These are phyloP conservation scores for Entophlyctis helioformis DNA, from an alignment of 192 early-diverging fungal genomes.

Conservation along the genomic window DNA sequence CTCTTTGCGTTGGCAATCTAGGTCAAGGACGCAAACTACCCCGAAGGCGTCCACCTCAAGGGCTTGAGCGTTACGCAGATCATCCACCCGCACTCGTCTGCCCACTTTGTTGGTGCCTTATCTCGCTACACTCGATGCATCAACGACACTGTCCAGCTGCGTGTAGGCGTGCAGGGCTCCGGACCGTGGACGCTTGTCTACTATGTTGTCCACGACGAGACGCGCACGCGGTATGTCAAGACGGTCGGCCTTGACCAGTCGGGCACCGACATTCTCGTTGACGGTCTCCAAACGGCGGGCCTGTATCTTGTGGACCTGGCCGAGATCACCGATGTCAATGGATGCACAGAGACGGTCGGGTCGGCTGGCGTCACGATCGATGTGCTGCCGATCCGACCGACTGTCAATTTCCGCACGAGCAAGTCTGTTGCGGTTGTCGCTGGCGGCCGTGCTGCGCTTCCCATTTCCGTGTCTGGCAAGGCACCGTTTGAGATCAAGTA, in stretches of 20 bases:
- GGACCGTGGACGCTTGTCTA: conserved; percentile 34
- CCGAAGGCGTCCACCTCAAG: conserved; percentile 17
- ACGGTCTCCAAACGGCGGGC: conserved; percentile 15
- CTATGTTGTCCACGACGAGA: conserved; percentile 19
- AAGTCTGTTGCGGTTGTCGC: conserved; percentile 21
- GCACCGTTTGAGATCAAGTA: too few species aligned
- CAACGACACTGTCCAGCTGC: conserved; percentile 7
- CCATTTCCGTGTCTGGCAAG: conserved; percentile 20
- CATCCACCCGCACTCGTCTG: conserved; percentile 31
- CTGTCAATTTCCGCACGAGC: conserved; percentile 22
- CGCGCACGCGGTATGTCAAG: conserved; percentile 7
- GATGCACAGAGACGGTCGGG: conserved; percentile 21
- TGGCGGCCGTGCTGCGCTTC: conserved; percentile 7
- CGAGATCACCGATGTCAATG: conserved; percentile 34
- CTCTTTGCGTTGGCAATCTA: conserved; percentile 4
- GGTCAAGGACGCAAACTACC: conserved; percentile 32
- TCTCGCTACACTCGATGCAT: conserved; percentile 18
- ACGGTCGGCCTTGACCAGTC: conserved; percentile 2
- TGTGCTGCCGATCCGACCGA: conserved; percentile 22
- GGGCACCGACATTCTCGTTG: conserved; percentile 7
- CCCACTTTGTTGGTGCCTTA: conserved; percentile 8
- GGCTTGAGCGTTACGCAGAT: conserved; percentile 24
- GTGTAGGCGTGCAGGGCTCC: conserved; percentile 15
- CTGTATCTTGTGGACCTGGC: conserved; percentile 27
- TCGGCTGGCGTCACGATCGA: conserved; percentile 24